These are phyloP conservation scores for Babjeviella inositovora DNA, from an alignment of 805 yeast genomes.

Conservation along the genomic window DNA sequence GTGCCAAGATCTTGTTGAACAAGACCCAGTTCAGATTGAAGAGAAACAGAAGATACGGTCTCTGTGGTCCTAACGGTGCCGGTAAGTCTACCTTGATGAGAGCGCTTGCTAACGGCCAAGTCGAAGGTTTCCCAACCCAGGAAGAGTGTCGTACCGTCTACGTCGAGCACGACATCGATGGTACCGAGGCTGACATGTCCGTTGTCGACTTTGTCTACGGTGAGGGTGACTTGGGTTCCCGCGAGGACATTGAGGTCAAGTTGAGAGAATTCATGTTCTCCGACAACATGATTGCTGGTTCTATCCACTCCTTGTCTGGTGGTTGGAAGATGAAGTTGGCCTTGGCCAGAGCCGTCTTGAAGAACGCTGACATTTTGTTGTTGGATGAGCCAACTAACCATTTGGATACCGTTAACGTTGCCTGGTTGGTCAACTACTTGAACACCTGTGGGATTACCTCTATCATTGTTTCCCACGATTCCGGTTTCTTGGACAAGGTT, in stretches of 20 bases:
- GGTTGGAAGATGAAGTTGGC: slow-evolving; percentile 99
- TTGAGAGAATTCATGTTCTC: slow-evolving; percentile 86
- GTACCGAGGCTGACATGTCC: slow-evolving; percentile 91
- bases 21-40: slow-evolving; percentile 97
- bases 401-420: slow-evolving; percentile 98
- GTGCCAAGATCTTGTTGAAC: slow-evolving; percentile 99
- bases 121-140: slow-evolving; percentile 99
- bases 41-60: slow-evolving; percentile 99
- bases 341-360: slow-evolving; percentile 96
- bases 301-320: slow-evolving; percentile 95
- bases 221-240: slow-evolving; percentile 65
- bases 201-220: slow-evolving; percentile 85
- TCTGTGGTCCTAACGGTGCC: slow-evolving; percentile 51
- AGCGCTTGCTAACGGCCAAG: slow-evolving; percentile 96
- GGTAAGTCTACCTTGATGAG: slow-evolving; percentile 64
- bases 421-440: slow-evolving; percentile 99
- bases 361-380: slow-evolving; percentile 93
- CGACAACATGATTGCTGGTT: slow-evolving; percentile 85
- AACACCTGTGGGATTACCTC: slow-evolving; percentile 98
- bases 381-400: slow-evolving; percentile 99
- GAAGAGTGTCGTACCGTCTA: slow-evolving; percentile 98
- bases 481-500: slow-evolving; percentile 97
- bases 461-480: slow-evolving; percentile 97
- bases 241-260: slow-evolving; percentile 56
- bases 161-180: slow-evolving; percentile 99